Evolutionary conservation across 352 stramenopile genomes (phyloP), one percentile per base, ranked within the genome.

Genomic region (Pythium dissimile): DNA sequence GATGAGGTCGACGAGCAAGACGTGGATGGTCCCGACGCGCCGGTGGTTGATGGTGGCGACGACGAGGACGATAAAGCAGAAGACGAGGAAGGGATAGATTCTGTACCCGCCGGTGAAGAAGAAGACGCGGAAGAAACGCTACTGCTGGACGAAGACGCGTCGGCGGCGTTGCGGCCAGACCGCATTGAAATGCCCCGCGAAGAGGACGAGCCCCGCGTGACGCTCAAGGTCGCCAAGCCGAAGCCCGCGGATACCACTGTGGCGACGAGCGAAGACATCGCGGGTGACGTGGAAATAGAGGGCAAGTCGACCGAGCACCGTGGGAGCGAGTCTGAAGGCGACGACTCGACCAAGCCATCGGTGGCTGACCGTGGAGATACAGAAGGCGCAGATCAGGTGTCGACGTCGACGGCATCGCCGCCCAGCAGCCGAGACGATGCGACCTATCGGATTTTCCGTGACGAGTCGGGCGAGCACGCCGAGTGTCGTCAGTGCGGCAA

Each of bases 401-500:
- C 31, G 26, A 32, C 31, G 27, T 63, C 30, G n/a, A 44, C 30
- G 28, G 55, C 28, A n/a, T 46, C 30, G 1, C 20, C 9, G 20
- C 8, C 35, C 23, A 28, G 13, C 13, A 26, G 44, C 18, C 44
- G 45, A 13, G 34, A 62, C 18, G 28, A 31, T 13, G 37, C 28
- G 21, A 31, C 28, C 20, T 64, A 42, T 27, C 46, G 41, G 3
- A 28, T 58, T 16, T 13, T 59, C 31, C 26, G 8, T 5, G 48
- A 49, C 5, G 26, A 28, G 1, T 38, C 26, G 1, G 24, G 32
- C 23, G 34, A 52, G 38, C 49, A 45, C n/a, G 48, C 51, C 23
- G 42, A 65, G 42, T 65, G 57, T 34, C 15, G 47, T 2, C 30
- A 53, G 12, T 65, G 57, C 16, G 57, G 42, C 8, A 58, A 51